These are phyloP conservation scores for Jamesozyma rosinii DNA, from an alignment of 805 yeast species.

Conservation along the genomic window DNA sequence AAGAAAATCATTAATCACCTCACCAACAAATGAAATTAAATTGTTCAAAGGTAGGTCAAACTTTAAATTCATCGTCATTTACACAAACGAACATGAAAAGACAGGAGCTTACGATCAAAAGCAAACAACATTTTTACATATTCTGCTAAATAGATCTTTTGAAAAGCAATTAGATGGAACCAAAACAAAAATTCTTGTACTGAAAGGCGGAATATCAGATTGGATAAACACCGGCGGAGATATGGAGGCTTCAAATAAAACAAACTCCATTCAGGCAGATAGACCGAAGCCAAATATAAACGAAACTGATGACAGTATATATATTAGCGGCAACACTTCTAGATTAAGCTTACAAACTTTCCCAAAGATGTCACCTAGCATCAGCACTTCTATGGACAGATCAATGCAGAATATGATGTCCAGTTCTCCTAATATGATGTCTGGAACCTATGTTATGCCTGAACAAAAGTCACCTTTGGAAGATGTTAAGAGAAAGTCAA, in stretches of 20 bases:
- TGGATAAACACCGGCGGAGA: slow-evolving; percentile 19
- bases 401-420: slow-evolving; percentile 22
- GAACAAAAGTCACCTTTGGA: slow-evolving; percentile 10
- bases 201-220: slow-evolving; percentile 20
- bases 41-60: slow-evolving; percentile 44
- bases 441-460: slow-evolving; percentile 7
- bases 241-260: not conserved
- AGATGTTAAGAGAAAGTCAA: slow-evolving; percentile 14
- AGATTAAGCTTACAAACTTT: slow-evolving; percentile 15
- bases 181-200: slow-evolving; percentile 12
- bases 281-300: not conserved
- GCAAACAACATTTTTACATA: slow-evolving; percentile 16
- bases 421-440: slow-evolving; percentile 4
- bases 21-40: slow-evolving; percentile 47
- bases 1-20: slow-evolving; percentile 43
- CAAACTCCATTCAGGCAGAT: not conserved
- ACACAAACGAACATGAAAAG: slow-evolving; percentile 26
- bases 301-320: slow-evolving; percentile 11
- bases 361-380: slow-evolving; percentile 15
- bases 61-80: slow-evolving; percentile 57
- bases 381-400: slow-evolving; percentile 12
- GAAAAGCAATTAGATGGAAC: slow-evolving; percentile 18
- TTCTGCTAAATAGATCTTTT: slow-evolving; percentile 22
- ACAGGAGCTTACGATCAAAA: slow-evolving; percentile 16
- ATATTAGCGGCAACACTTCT: slow-evolving; percentile 20